phyloP scores from a whole-genome alignment of 257 asterid species.

The Echium plantagineum region DNA sequence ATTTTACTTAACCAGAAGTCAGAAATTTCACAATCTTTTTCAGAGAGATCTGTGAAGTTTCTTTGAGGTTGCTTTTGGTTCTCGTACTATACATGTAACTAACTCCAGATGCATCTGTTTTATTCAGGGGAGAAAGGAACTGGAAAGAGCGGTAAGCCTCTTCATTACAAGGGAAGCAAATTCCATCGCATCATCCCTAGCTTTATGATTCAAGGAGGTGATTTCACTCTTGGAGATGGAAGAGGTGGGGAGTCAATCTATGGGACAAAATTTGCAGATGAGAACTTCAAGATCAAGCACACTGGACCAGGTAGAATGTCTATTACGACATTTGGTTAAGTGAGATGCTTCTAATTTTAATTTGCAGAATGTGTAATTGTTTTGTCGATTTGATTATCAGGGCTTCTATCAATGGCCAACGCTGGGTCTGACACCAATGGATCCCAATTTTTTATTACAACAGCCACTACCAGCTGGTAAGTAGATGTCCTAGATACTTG shows the following conservation, averaged over 20 bases:
- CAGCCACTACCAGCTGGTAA: constrained; percentile 97
- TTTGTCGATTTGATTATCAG: constrained; percentile 23
- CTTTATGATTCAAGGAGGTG: constrained; percentile 99
- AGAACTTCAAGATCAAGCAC: constrained; percentile 87
- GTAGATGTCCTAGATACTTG: neutral
- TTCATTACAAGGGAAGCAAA: constrained; percentile 82
- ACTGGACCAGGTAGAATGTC: constrained; percentile 73
- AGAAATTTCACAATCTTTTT: no score
- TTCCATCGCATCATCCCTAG: constrained; percentile 94
- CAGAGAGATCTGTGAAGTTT: no score
- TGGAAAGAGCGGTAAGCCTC: constrained; percentile 80
- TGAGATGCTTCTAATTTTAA: neutral
- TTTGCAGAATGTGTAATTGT: neutral
- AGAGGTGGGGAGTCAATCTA: constrained; percentile 95
- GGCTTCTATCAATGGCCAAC: constrained; percentile 84
- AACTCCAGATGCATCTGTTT: constrained; percentile 1
- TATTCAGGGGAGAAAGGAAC: constrained; percentile 77
- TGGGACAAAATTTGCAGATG: constrained; percentile 85
- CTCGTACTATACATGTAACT: neutral
- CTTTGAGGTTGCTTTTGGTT: neutral
- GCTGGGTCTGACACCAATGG: constrained; percentile 87
- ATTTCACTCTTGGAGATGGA: constrained; percentile 94
- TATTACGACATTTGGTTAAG: neutral
- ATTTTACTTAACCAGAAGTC: neutral
- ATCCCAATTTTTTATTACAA: constrained; percentile 96